phyloP scores from a whole-genome alignment of 345 rosid species.

The Pugionium dolabratum region DNA sequence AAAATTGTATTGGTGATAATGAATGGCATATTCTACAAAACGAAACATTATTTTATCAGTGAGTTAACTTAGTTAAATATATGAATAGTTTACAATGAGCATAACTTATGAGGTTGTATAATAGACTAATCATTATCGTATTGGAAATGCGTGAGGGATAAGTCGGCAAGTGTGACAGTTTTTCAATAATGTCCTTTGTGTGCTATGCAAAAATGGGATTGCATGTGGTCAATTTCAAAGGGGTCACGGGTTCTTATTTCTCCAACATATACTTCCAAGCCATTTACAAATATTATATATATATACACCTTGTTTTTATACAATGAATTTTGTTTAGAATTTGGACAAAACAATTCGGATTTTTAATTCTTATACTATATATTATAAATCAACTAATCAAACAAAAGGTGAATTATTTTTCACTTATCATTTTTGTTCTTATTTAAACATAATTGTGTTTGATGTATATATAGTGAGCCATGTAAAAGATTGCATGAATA shows the following conservation, averaged over 20 bases:
- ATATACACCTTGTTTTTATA: not conserved
- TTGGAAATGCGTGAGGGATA: conserved; percentile 17
- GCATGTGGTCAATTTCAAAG: conserved; percentile 27
- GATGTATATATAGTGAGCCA: too few species aligned
- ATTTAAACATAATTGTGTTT: not conserved
- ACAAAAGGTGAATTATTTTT: too few species aligned
- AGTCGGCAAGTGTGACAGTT: conserved; percentile 36
- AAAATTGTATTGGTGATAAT: not conserved
- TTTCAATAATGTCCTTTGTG: conserved; percentile 37
- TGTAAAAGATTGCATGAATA: too few species aligned
- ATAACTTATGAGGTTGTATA: conserved; percentile 1
- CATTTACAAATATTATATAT: not conserved
- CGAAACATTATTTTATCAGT: not conserved
- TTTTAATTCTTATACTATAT: not conserved
- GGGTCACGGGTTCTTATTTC: conserved; percentile 39
- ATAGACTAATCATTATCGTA: conserved; percentile 17
- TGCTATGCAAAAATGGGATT: conserved; percentile 17
- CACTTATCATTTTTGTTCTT: too few species aligned
- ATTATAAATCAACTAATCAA: too few species aligned
- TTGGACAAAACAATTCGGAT: too few species aligned
- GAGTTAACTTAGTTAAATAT: conserved; percentile 18
- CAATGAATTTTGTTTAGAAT: too few species aligned
- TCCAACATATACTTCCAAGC: conserved; percentile 33
- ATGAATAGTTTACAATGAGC: conserved; percentile 3
- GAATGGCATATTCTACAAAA: conserved; percentile 15